A percentile compares a stretch with the other conserved stretches of the same genome.
Conservation (phyloP, 306 rosid species). For the Crotalaria pallida region DNA sequence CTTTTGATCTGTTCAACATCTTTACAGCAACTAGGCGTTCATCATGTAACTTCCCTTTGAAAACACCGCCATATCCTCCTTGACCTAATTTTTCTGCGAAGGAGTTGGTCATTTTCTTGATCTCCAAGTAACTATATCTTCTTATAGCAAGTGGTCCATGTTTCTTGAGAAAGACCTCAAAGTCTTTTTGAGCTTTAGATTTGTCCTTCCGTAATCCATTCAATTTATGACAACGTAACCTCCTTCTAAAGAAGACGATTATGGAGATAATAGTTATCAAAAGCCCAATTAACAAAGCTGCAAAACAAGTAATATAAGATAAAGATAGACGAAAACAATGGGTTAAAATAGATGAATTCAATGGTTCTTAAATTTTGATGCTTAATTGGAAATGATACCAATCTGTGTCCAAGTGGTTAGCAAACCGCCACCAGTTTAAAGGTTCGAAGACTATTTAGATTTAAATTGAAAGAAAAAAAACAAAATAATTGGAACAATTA, state of each 20-base stretch:
- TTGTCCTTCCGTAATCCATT: background rate
- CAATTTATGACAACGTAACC: background rate
- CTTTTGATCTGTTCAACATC: no score
- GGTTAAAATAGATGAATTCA: background rate
- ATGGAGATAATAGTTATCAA: background rate
- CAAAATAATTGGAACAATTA: background rate
- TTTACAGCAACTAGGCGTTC: no score
- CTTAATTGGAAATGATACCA: background rate
- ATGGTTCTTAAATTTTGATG: background rate
- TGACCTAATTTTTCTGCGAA: constrained; percentile 21
- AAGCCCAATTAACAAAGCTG: background rate
- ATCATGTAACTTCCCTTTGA: background rate
- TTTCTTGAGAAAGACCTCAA: background rate
- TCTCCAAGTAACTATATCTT: background rate
- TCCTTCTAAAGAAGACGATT: no score
- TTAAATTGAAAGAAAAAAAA: no score
- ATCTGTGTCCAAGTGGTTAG: background rate
- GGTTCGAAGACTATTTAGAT: background rate
- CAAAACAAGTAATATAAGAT: background rate
- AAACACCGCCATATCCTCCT: constrained; percentile 35
- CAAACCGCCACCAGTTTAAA: background rate
- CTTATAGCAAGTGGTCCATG: background rate
- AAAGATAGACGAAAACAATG: background rate
- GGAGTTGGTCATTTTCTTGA: background rate
- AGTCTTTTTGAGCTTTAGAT: background rate